Base-by-base conservation (phyloP, 2,329 filamentous ascomycete genomes). In the Neonectria sp. region DNA sequence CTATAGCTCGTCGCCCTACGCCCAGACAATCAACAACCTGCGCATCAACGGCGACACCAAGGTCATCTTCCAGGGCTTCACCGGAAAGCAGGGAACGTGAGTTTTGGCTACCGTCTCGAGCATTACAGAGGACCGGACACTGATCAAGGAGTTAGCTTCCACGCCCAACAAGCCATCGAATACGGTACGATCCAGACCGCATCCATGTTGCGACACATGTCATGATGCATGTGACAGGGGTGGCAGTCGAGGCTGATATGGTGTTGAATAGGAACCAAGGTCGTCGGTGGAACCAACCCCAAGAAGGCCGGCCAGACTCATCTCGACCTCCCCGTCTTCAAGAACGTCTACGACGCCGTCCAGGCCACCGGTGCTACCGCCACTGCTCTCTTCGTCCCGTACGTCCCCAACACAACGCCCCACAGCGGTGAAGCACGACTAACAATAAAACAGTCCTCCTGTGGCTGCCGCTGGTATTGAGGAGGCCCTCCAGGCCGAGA, bases 251-350 rank as follows among this genome's bases (percentile, higher is more conserved):
- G 45, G 66, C 79, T 80, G 65, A 80, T 69, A 67, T 58, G 37
- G 56, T 31, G 24, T 60, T 70, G 37, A 66, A 73, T 55, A 97
- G 94, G 95, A 82, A 99, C 96, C 78, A 95, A 97, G 82, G 94
- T 99, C 75, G 95, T 99, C 75, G 96, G 96, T 83, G 96, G 96
- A 81, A 98, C 95, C 80, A 98, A 98, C 88, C 96, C 96, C 81
- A 98, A 97, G 90, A 99, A 99, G 88, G 96, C 96, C 74, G 96
- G 96, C 79, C 85, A 90, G 78, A 92, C 90, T 81, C 96, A 99
- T 84, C 91, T 99, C 71, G 94, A 91, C 81, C 92, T 93, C 76
- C 96, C 96, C 67, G 96, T 99, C 79, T 99, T 98, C 85, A 93
- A 90, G 78, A 95, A 89, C 77, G 96, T 99, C 75, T 85, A 86